Base-by-base conservation (phyloP, 345 rosid genomes). In the Aurinia saxatilis region DNA sequence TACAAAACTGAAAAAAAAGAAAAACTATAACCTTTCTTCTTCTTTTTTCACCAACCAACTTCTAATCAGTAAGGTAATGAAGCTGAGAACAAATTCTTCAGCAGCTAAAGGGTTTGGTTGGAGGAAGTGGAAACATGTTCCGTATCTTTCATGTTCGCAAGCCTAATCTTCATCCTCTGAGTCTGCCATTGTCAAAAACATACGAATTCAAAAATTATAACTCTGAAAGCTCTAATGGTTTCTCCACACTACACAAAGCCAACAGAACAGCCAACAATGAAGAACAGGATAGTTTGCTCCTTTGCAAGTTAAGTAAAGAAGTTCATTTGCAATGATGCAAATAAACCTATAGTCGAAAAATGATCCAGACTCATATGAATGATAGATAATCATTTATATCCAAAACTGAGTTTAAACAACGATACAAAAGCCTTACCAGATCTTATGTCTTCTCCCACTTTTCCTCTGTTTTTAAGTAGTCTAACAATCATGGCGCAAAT, bases 401-500 rank as follows among this genome's bases (percentile, higher is more conserved):
- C n/a, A n/a, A 19, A 14, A 40, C 19, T n/a, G n/a, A 17, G 11
- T 46, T 53, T 3, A 8, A 50, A 23, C 21, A 39, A 55, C 38
- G n/a, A 12, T 23, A 36, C n/a, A 50, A 33, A 68, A 50, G 50
- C 37, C 81, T 79, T 66, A 93, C 99, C 99, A 11, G 95, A 87
- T 90, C 99, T 87, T 61, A 93, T 90, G 72, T 90, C 97, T 77
- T 90, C 97, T 42, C 95, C 99, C 3, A 93, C 91, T 79, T 76
- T 70, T 78, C 99, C 97, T 50, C 87, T 84, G 78, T 93, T 95
- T 72, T 79, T 75, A 23, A 90, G 83, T 57, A 87, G 95, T 79
- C 81, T 83, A 69, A 31, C 76, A 50, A 90, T 87, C 99, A 90
- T 93, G 29, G 89, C 73, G 63, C 75, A 87, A 49, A 95, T 95